Evolutionary conservation across 176 grass and related monocot genomes (phyloP).

Genomic region (Tuctoria greenei): DNA sequence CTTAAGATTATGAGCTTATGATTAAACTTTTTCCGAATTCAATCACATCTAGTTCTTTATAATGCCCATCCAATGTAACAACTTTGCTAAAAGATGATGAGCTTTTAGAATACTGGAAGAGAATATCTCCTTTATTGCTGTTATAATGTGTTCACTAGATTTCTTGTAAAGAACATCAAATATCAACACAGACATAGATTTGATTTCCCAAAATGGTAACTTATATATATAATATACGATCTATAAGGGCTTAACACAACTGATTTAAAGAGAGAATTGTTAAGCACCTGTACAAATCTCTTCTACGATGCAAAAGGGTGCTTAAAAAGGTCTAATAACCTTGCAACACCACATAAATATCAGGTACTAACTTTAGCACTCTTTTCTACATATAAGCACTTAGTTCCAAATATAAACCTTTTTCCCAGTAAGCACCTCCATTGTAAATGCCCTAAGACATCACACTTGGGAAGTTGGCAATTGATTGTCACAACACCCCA

Average conservation of each 20-base stretch:
- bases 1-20: neutral
- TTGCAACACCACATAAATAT: neutral
- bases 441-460: too few relatives aligned
- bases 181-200: neutral
- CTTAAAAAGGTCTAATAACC: too few relatives aligned
- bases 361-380: neutral
- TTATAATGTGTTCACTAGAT: neutral
- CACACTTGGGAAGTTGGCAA: neutral
- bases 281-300: too few relatives aligned
- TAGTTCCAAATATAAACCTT: neutral
- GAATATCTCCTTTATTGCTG: neutral
- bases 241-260: neutral
- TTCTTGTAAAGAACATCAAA: neutral
- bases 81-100: too few relatives aligned
- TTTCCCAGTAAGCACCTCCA: too few relatives aligned
- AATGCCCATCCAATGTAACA: too few relatives aligned
- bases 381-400: neutral
- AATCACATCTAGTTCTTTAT: too few relatives aligned
- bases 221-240: neutral
- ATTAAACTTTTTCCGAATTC: too few relatives aligned
- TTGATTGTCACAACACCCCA: neutral
- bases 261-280: too few relatives aligned
- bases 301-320: too few relatives aligned
- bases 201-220: neutral
- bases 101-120: neutral